Evolutionary conservation across 73 alveolate species (phyloP), one percentile per base, ranked within the genome.

Genomic region (Uronychia setigera): DNA sequence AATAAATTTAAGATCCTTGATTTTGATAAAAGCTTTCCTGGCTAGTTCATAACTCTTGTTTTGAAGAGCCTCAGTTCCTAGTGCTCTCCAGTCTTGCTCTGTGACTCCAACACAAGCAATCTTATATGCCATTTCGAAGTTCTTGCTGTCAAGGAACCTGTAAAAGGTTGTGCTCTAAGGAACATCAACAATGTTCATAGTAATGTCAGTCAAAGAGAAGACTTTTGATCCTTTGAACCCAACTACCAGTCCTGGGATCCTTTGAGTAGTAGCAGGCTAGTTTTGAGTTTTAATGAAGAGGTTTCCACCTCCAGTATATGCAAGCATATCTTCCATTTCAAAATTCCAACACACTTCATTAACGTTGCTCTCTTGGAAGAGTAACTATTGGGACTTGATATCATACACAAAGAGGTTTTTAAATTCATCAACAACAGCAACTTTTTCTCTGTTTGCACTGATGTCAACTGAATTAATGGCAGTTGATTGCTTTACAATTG

Each of bases 41-140:
- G 99, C 99, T 32, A 97, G 86, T 74, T 79, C 94, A 90, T 97
- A 96, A 79, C 97, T 89, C 60, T 93, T 92, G 82, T 85, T 92
- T 29, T 92, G 95, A 85, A 98, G 82, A 28, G 99, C 94, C 76
- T 97, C 99, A 74, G 96, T 93, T 29, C 99, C 99, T 46, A 98
- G 90, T 59, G 91, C 87, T 35, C 97, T 91, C 99, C 99, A 98
- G 85, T 98, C 99, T 46, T 95, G 97, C 88, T 98, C 99, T 0
- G 99, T 97, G 74, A 98, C 99, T 19, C 99, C 99, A 35, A 98
- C 89, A 77, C 99, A 98, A 31, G 99, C 99, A 0, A 98, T 95
- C 82, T 92, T 94, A 74, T 89, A 93, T 1, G 98, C 98, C 91
- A 92, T 91, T 57, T 93, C 97, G 89, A 92, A 94, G 94, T 96